Percentiles rank a stretch among this genome's conserved stretches.
These are phyloP conservation scores for Venturia effusa DNA, from an alignment of 2,329 filamentous ascomycete genomes.

Conservation along the genomic window DNA sequence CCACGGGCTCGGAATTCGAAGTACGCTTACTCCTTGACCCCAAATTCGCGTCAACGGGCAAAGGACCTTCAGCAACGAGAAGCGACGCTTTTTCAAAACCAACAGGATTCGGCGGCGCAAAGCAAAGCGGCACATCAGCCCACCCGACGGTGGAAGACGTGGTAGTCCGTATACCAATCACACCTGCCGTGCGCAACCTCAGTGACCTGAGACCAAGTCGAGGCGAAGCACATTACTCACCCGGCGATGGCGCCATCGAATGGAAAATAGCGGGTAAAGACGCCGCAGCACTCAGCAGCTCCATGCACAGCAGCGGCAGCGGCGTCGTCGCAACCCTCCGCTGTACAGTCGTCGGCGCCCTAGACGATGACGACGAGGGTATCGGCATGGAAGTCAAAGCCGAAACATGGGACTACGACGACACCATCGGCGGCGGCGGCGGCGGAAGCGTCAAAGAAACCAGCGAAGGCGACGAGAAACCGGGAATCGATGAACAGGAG, in stretches of 20 bases:
- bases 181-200: slow-evolving; percentile 68
- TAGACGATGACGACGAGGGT: slow-evolving; percentile 34
- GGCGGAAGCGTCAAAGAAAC: slow-evolving; percentile 20
- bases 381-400: slow-evolving; percentile 14
- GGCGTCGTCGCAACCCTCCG: slow-evolving; percentile 61
- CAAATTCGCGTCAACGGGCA: slow-evolving; percentile 19
- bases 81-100: slow-evolving; percentile 11
- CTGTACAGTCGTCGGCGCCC: slow-evolving; percentile 64
- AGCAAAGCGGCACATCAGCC: slow-evolving; percentile 19
- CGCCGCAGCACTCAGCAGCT: slow-evolving; percentile 37
- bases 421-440: slow-evolving; percentile 21
- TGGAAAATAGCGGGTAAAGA: slow-evolving; percentile 79
- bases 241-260: slow-evolving; percentile 61
- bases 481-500: not conserved
- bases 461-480: slow-evolving; percentile 17
- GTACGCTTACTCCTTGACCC: slow-evolving; percentile 62
- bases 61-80: slow-evolving; percentile 4
- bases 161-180: slow-evolving; percentile 66
- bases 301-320: slow-evolving; percentile 36
- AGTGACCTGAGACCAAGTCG: slow-evolving; percentile 69
- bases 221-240: slow-evolving; percentile 74
- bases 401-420: slow-evolving; percentile 15
- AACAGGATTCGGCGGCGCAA: slow-evolving; percentile 8
- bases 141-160: slow-evolving; percentile 58
- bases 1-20: slow-evolving; percentile 74